Evolutionary conservation across 495 filamentous ascomycete genomes (phyloP).

Genomic region (Filosporella fistucella): DNA sequence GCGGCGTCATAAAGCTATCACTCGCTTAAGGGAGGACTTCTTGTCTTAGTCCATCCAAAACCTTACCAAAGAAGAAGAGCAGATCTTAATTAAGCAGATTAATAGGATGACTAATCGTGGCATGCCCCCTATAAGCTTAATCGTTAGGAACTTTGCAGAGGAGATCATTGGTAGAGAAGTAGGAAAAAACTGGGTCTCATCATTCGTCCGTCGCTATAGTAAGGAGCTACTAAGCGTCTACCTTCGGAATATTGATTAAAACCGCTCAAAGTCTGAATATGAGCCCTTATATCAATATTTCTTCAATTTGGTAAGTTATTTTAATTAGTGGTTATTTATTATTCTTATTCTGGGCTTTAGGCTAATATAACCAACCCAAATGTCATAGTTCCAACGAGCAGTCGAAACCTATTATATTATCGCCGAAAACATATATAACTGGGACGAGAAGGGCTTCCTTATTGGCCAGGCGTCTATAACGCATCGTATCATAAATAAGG

Average conservation of each 20-base stretch:
- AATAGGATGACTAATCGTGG: conserved; percentile 2
- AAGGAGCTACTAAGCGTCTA: background rate
- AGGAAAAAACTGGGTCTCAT: background rate
- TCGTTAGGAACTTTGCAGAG: conserved; percentile 1
- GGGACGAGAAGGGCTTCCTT: conserved; percentile 7
- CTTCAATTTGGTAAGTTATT: conserved; percentile 2
- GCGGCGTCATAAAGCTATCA: background rate
- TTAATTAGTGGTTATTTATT: background rate
- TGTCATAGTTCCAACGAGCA: background rate
- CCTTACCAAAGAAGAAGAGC: background rate
- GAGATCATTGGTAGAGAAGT: background rate
- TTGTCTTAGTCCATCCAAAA: background rate
- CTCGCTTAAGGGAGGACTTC: background rate
- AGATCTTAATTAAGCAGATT: background rate
- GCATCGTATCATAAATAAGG: conserved; percentile 7
- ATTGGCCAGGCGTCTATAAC: conserved; percentile 11
- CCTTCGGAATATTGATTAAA: background rate
- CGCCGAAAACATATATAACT: conserved; percentile 8
- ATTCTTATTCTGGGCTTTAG: background rate
- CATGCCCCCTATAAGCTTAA: background rate
- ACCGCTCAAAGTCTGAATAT: background rate
- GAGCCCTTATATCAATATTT: background rate
- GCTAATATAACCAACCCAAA: background rate
- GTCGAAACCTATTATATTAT: conserved; percentile 4
- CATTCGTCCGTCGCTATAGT: background rate